Base-by-base conservation (phyloP, 345 rosid genomes). In the Brassica nigra region DNA sequence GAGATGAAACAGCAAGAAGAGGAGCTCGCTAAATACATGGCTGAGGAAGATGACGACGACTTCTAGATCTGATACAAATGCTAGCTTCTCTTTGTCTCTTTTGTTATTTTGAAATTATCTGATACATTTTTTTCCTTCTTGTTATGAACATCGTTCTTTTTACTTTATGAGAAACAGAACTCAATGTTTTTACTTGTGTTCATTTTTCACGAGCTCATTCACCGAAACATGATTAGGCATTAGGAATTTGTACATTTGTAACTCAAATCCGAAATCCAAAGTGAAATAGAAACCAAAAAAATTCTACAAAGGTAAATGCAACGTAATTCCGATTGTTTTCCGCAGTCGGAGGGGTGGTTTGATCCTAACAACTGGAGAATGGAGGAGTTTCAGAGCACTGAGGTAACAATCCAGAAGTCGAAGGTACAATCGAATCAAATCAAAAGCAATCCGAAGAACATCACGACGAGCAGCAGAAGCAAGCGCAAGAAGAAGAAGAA, bases 31-130 rank as follows among this genome's bases (percentile, higher is more conserved):
- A 88, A 92, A 80, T 91, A 90, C 84, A 89, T 94, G 71, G 93
- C 93, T 0, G 97, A 94, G 86, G 93, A 94, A 74, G 98, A 94
- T 4, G 97, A 94, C n/a, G 95, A 89, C 42, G 94, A 89, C 33
- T 92, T 89, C 69, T 90, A 80, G 83, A 79, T 73, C 34, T 73
- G 14, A 63, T 31, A 3, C 29, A 52, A 52, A 15, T 3, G 14
- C 12, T 36, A 1, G 54, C 63, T 2, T 8, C 27, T 33, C 70
- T 34, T 4, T 37, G 16, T 49, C 44, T 77, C 65, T 69, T 63
- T 69, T 63, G 27, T 12, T 66, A 20, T 66, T 39, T 72, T 29
- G 52, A 15, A 5, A 5, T 20, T 54, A 30, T 55, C 52, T 8
- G 61, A 18, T 18, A 65, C 61, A 2, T 39, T 59, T 39, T n/a